Evolutionary conservation across 352 stramenopile genomes (phyloP), one percentile per base, ranked within the genome.

Genomic region (Phytophthora macrochlamydospora): DNA sequence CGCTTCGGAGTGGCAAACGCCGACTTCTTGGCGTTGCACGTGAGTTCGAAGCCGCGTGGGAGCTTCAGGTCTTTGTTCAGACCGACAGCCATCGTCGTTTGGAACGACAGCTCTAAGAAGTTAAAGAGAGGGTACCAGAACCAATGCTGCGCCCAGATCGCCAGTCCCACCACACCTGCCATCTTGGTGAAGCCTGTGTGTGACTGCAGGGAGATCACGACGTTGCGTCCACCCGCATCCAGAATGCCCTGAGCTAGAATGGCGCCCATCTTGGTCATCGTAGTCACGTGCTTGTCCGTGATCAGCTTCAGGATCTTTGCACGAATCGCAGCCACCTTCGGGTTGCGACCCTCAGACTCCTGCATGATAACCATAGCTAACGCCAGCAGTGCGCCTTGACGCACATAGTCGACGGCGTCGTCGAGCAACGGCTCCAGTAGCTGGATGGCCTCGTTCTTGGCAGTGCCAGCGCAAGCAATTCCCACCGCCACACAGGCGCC

Each of bases 71-170:
- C 93, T 70, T 98, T 97, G 81, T 99, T 99, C 42, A 99, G 75
- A 32, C 97, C 98, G 71, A 99, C 98, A 9, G 94, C 88, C 59
- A 95, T 94, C 12, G 97, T 99, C 18, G 97, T 97, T 49, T 98
- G 97, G 63, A 99, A 93, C 32, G 97, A 95, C 24, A 99, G 81
- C 67, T 97, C 96, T 37, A 99, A 76, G 73, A 99, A 99, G 80
- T 99, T 97, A 82, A 99, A 98, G 56, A 99, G 90, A 37, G 98
- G 98, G 78, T 99, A 99, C 98, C 98, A 99, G 76, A 99, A 99
- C 98, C 98, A 99, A 71, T 99, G 96, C 82, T 99, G 98, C 32
- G 97, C 86, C 94, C 96, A 99, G 42, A 99, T 80, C 4, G 93
- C 95, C 32, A 99, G 71, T 35, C 98, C 98, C 7, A 99, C 95